Percentiles rank a stretch among this genome's conserved stretches.
These are phyloP conservation scores for Irpex sp. DNA, from an alignment of 1,284 basidiomycete species.

Conservation along the genomic window DNA sequence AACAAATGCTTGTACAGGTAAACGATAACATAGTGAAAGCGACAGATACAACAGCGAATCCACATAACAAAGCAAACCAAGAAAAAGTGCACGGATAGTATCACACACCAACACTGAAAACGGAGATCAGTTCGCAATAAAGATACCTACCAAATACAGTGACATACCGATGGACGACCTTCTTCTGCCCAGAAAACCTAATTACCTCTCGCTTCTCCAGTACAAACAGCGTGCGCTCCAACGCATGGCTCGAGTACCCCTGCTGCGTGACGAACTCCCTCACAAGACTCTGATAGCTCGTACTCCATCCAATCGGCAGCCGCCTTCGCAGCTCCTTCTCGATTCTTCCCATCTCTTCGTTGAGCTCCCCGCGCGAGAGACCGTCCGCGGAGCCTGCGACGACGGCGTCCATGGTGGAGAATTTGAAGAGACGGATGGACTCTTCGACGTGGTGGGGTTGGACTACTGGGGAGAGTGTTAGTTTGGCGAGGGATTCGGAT, in stretches of 20 bases:
- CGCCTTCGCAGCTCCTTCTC: constrained; percentile 89
- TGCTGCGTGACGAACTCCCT: constrained; percentile 94
- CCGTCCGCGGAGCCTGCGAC: constrained; percentile 92
- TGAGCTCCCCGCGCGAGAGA: constrained; percentile 87
- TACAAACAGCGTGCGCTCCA: constrained; percentile 90
- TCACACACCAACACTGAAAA: constrained; percentile 24
- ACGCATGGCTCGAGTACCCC: constrained; percentile 86
- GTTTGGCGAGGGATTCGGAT: constrained; percentile 94
- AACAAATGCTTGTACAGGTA: not conserved
- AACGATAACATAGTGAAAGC: constrained; percentile 1
- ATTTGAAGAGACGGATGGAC: constrained; percentile 97
- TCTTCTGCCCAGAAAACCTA: constrained; percentile 74
- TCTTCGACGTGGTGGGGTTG: constrained; percentile 96
- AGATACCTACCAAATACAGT: not conserved
- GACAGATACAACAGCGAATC: not conserved
- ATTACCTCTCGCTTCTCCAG: constrained; percentile 96
- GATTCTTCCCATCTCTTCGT: constrained; percentile 91
- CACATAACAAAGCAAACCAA: not conserved
- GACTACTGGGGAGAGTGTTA: constrained; percentile 86
- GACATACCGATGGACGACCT: constrained; percentile 7
- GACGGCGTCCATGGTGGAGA: constrained; percentile 99
- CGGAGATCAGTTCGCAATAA: no score
- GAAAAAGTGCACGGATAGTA: not conserved
- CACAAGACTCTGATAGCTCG: constrained; percentile 92
- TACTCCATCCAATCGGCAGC: constrained; percentile 95